A percentile compares a stretch with the other conserved stretches of the same genome.
These are phyloP conservation scores for Leccinum truebloodii DNA, from an alignment of 768 basidiomycete species.

Conservation along the genomic window DNA sequence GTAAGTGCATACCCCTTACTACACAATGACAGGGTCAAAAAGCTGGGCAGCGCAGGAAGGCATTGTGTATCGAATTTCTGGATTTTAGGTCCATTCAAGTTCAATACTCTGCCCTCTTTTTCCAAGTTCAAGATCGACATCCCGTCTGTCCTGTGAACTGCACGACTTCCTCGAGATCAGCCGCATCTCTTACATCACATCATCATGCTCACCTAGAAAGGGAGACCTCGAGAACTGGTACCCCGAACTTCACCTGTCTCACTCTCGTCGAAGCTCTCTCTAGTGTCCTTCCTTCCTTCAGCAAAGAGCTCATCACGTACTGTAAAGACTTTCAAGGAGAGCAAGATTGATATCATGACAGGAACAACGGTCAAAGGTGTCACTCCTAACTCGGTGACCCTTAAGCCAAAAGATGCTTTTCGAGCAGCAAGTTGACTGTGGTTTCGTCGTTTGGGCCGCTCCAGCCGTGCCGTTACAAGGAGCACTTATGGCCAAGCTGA, in stretches of 20 bases:
- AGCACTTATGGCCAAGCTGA: conserved; percentile 71
- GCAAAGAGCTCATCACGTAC: conserved; percentile 83
- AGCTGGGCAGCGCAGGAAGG: not conserved
- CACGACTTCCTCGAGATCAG: conserved; percentile 71
- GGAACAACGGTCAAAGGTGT: conserved; percentile 88
- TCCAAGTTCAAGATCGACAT: no score
- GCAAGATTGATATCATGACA: conserved; percentile 95
- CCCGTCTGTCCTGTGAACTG: conserved; percentile 46
- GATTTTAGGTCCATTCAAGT: no score
- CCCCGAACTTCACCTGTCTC: conserved; percentile 91
- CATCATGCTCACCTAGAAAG: conserved; percentile 17
- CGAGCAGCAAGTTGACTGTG: conserved; percentile 87
- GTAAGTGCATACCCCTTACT: not conserved
- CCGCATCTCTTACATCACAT: not conserved
- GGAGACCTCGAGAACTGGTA: conserved; percentile 91
- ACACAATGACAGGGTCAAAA: no score
- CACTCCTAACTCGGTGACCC: conserved; percentile 76
- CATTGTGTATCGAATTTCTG: no score
- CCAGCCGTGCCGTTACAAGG: conserved; percentile 50
- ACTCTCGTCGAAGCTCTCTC: conserved; percentile 97
- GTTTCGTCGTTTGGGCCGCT: conserved; percentile 94
- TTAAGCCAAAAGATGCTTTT: conserved; percentile 91
- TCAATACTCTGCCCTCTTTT: no score
- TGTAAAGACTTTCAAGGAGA: conserved; percentile 94
- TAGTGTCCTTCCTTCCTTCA: conserved; percentile 94